A percentile compares a stretch with the other conserved stretches of the same genome.
These are phyloP conservation scores for Boletus reticuloceps DNA, from an alignment of 768 basidiomycete genomes.

Conservation along the genomic window DNA sequence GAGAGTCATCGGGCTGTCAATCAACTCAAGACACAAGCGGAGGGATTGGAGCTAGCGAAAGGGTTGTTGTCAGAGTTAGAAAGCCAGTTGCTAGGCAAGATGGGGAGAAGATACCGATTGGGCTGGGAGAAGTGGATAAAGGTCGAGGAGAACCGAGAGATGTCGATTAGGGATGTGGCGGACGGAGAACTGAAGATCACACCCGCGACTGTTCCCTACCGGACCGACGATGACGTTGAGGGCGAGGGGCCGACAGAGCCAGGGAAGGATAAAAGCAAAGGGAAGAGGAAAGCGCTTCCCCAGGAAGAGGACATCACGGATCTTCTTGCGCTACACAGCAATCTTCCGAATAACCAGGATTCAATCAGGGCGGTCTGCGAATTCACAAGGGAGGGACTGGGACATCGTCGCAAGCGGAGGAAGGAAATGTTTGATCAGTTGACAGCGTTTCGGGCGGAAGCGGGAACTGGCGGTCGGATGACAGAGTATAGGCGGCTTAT, in stretches of 20 bases:
- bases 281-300: slow-evolving; percentile 51
- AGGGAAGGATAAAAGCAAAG: slow-evolving; percentile 46
- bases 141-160: slow-evolving; percentile 80
- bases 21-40: slow-evolving; percentile 67
- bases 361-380: slow-evolving; percentile 56
- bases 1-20: slow-evolving; percentile 77
- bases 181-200: slow-evolving; percentile 54
- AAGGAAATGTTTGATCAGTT: slow-evolving; percentile 71
- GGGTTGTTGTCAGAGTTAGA: slow-evolving; percentile 60
- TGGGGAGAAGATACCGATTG: slow-evolving; percentile 76
- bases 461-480: slow-evolving; percentile 88
- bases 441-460: slow-evolving; percentile 81
- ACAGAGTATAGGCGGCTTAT: slow-evolving; percentile 86
- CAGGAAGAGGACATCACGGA: slow-evolving; percentile 63
- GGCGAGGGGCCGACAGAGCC: slow-evolving; percentile 36
- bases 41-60: slow-evolving; percentile 60
- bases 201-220: slow-evolving; percentile 43
- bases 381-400: slow-evolving; percentile 60
- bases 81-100: slow-evolving; percentile 63
- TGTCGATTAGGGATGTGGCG: slow-evolving; percentile 57
- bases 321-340: slow-evolving; percentile 53
- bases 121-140: slow-evolving; percentile 95
- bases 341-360: slow-evolving; percentile 57
- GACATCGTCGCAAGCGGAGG: slow-evolving; percentile 63
- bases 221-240: slow-evolving; percentile 45